Percentiles rank a stretch among this genome's conserved stretches.
These are phyloP conservation scores for Zhuliangozyma blackwelliae DNA, from an alignment of 1,139 yeast genomes.

Conservation along the genomic window DNA sequence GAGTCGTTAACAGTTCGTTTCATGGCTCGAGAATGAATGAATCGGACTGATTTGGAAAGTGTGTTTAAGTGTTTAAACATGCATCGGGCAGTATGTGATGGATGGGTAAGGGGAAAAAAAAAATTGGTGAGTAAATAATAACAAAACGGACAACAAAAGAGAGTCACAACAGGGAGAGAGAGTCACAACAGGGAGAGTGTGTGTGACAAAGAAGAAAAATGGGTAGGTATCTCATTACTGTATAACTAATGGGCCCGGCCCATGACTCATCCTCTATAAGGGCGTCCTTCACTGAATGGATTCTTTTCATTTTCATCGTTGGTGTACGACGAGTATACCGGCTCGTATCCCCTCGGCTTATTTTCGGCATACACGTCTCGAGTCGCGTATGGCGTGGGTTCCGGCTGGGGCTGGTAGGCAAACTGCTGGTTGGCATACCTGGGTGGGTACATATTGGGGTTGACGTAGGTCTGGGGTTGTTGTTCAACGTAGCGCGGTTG, in stretches of 20 bases:
- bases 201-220: too few species aligned
- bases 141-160: too few species aligned
- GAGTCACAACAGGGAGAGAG: too few species aligned
- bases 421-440: constrained; percentile 13
- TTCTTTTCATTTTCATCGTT: constrained; percentile 7
- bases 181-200: too few species aligned
- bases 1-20: constrained; percentile 15
- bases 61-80: too few species aligned
- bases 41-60: too few species aligned
- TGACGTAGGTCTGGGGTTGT: constrained; percentile 19
- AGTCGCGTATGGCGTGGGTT: constrained; percentile 4
- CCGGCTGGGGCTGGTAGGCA: constrained; percentile 12
- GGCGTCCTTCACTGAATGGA: constrained; percentile 11
- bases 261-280: constrained; percentile 1
- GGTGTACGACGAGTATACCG: constrained; percentile 6
- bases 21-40: constrained; percentile 11
- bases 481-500: neutral
- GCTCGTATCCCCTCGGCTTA: constrained; percentile 10
- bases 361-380: constrained; percentile 9
- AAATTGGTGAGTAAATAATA: too few species aligned
- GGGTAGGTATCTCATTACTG: too few species aligned
- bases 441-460: constrained; percentile 38
- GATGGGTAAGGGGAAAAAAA: too few species aligned
- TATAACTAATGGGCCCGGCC: too few species aligned
- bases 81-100: too few species aligned